These are phyloP conservation scores for Penicillium desertorum DNA, from an alignment of 495 filamentous ascomycete genomes.

Conservation along the genomic window DNA sequence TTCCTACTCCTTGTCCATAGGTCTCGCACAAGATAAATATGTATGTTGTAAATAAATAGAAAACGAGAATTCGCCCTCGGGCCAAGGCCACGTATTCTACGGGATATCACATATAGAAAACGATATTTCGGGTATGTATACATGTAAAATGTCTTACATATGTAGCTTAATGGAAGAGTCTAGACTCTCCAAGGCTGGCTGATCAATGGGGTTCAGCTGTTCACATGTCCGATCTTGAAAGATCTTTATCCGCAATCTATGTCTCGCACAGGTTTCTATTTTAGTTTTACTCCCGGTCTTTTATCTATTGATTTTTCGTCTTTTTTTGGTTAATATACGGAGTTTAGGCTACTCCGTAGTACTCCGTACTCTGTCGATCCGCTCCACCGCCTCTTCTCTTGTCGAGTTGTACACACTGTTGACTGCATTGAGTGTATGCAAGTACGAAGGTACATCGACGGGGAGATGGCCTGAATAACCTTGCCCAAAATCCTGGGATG, in stretches of 20 bases:
- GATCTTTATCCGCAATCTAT: background rate
- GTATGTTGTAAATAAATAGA: too few species aligned
- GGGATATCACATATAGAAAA: background rate
- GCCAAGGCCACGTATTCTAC: conserved; percentile 7
- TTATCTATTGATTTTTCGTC: background rate
- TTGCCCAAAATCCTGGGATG: conserved; percentile 11
- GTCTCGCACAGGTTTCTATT: background rate
- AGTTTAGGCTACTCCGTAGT: background rate
- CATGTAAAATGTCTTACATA: conserved; percentile 4
- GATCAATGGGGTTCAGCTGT: conserved; percentile 1
- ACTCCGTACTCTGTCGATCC: background rate
- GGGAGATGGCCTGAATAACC: conserved; percentile 20
- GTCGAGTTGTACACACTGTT: too few species aligned
- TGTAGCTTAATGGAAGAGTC: conserved; percentile 5
- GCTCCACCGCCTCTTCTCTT: conserved; percentile 17
- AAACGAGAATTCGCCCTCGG: background rate
- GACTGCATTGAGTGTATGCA: background rate
- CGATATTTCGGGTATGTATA: conserved; percentile 12
- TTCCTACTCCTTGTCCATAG: background rate
- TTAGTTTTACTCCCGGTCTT: background rate
- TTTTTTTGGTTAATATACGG: background rate
- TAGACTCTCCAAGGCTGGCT: conserved; percentile 4
- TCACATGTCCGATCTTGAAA: background rate
- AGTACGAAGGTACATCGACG: background rate
- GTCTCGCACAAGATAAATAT: background rate